These are phyloP conservation scores for Penstemon eatonii DNA, from an alignment of 257 asterid species.

Conservation along the genomic window DNA sequence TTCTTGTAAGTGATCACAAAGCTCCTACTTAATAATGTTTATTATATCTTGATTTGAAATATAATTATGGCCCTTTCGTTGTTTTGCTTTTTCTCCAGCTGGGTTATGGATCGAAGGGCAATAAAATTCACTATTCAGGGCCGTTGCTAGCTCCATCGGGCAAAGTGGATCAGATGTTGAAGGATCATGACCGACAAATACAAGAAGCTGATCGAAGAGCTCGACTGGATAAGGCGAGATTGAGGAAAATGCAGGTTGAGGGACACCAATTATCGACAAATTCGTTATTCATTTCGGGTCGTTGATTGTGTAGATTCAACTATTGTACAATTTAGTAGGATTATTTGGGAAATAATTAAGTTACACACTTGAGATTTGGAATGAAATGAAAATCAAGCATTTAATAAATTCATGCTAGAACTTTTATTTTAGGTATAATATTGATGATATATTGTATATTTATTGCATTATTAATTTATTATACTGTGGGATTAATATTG, in stretches of 20 bases:
- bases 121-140: conserved; percentile 90
- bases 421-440: no score
- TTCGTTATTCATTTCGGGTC: conserved; percentile 68
- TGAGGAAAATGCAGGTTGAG: conserved; percentile 61
- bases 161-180: conserved; percentile 81
- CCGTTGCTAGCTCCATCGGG: conserved; percentile 85
- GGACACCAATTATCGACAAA: conserved; percentile 56
- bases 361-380: no score
- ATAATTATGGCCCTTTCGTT: neutral
- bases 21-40: neutral
- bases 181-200: conserved; percentile 87
- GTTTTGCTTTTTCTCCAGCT: conserved; percentile 37
- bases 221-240: conserved; percentile 73
- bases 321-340: no score
- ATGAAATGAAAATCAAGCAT: no score
- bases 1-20: conserved; percentile 47
- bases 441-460: no score
- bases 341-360: no score
- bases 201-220: conserved; percentile 93
- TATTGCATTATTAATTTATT: no score
- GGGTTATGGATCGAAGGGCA: conserved; percentile 79
- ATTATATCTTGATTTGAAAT: neutral
- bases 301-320: conserved; percentile 39
- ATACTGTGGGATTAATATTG: no score
- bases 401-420: no score